phyloP scores from a whole-genome alignment of 306 rosid genomes.

The Hippophae gyantsensis region DNA sequence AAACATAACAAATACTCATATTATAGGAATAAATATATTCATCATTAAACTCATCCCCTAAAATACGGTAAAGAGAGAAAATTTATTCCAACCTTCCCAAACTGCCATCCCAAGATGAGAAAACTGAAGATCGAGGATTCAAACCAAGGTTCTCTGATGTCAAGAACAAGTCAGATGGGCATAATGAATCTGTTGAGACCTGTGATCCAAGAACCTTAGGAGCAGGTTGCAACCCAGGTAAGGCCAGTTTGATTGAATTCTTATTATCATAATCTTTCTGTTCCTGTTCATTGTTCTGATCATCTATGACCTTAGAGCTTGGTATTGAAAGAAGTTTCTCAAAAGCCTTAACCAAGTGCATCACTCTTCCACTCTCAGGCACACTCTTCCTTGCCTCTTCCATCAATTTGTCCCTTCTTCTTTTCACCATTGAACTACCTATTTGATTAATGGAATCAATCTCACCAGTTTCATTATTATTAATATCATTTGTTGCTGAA shows the following conservation, averaged over 20 bases:
- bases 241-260: slow-evolving; percentile 67
- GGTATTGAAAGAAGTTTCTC: slow-evolving; percentile 66
- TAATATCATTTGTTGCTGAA: neutral
- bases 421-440: slow-evolving; percentile 40
- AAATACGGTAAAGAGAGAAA: too few species aligned
- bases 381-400: slow-evolving; percentile 76
- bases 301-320: slow-evolving; percentile 17
- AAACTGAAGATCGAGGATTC: slow-evolving; percentile 37
- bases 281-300: slow-evolving; percentile 21
- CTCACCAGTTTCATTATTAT: slow-evolving; percentile 7
- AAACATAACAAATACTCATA: slow-evolving; percentile 8
- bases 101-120: slow-evolving; percentile 71
- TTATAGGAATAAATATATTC: neutral
- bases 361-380: slow-evolving; percentile 74
- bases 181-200: slow-evolving; percentile 35
- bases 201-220: slow-evolving; percentile 31
- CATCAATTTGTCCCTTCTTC: slow-evolving; percentile 59
- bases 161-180: slow-evolving; percentile 39
- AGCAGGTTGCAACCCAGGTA: slow-evolving; percentile 59
- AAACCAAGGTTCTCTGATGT: slow-evolving; percentile 71
- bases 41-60: too few species aligned
- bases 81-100: slow-evolving; percentile 46
- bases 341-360: slow-evolving; percentile 80
- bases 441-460: slow-evolving; percentile 7
- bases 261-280: slow-evolving; percentile 19